These are phyloP conservation scores for slime mould (Dictyostelium discoideum) DNA, from an alignment of 78 protist species.

Conservation along the genomic window DNA sequence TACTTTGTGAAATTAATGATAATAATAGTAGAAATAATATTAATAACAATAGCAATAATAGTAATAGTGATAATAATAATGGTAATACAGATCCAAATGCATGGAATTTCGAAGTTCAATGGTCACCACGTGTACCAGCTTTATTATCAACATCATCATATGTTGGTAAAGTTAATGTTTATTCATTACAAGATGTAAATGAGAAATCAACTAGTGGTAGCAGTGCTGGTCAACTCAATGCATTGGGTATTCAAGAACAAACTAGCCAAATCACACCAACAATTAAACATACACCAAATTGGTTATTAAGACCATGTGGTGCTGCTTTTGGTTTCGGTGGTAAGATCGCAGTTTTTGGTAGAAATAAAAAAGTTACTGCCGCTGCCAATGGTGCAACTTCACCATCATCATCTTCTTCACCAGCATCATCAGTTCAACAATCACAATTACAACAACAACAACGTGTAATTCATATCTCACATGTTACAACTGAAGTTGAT, in stretches of 20 bases:
- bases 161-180: constrained; percentile 82
- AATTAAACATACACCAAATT: constrained; percentile 73
- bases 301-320: constrained; percentile 90
- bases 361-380: background rate
- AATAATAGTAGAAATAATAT: background rate
- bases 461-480: constrained; percentile 1
- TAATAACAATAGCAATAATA: background rate
- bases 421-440: constrained; percentile 3
- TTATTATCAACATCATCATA: constrained; percentile 86
- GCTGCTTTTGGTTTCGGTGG: constrained; percentile 96
- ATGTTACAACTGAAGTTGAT: constrained; percentile 65
- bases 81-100: background rate
- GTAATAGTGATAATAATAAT: background rate
- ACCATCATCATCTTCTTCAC: background rate
- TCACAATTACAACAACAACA: background rate
- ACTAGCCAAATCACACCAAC: background rate
- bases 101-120: constrained; percentile 95
- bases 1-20: constrained; percentile 83
- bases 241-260: constrained; percentile 64
- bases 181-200: constrained; percentile 66
- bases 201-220: background rate
- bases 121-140: constrained; percentile 92
- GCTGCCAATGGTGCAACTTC: background rate
- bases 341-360: constrained; percentile 79
- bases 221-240: background rate